phyloP scores from a whole-genome alignment of 2,329 filamentous ascomycete species.

The Bipolaris sorokiniana region DNA sequence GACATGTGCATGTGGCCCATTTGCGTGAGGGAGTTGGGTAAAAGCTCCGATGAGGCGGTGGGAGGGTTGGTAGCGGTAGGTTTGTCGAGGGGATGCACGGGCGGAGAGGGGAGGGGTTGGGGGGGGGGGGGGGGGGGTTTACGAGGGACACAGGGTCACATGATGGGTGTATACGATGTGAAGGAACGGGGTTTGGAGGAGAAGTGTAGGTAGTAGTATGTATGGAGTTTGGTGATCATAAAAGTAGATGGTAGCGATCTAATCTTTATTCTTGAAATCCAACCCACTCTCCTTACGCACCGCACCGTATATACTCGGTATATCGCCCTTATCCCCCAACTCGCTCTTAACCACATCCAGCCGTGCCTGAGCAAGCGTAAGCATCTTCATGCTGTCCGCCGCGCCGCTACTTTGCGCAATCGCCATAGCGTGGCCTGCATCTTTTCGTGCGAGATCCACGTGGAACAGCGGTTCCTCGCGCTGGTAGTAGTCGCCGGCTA shows the following conservation, averaged over 20 bases:
- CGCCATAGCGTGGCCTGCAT: constrained; percentile 73
- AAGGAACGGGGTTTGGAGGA: too few species aligned
- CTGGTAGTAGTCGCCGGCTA: constrained; percentile 75
- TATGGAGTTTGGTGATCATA: too few species aligned
- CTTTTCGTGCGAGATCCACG: constrained; percentile 82
- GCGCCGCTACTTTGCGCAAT: constrained; percentile 67
- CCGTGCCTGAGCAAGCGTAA: constrained; percentile 70
- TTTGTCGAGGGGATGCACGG: too few species aligned
- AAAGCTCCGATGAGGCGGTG: too few species aligned
- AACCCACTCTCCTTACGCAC: constrained; percentile 76
- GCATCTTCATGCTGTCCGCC: constrained; percentile 63
- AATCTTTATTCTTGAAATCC: constrained; percentile 64
- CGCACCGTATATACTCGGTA: constrained; percentile 82
- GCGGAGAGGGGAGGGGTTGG: background rate
- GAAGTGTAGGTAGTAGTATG: too few species aligned
- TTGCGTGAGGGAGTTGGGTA: too few species aligned
- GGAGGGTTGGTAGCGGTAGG: too few species aligned
- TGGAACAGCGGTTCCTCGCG: constrained; percentile 81
- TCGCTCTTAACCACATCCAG: constrained; percentile 72
- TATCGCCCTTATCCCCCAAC: constrained; percentile 73
- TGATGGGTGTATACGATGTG: too few species aligned
- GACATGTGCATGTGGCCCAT: too few species aligned
- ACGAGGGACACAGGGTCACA: too few species aligned
- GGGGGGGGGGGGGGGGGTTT: too few species aligned
- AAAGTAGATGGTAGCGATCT: too few species aligned